Conservation (phyloP, 805 yeast species). For the Candida railenensis region DNA sequence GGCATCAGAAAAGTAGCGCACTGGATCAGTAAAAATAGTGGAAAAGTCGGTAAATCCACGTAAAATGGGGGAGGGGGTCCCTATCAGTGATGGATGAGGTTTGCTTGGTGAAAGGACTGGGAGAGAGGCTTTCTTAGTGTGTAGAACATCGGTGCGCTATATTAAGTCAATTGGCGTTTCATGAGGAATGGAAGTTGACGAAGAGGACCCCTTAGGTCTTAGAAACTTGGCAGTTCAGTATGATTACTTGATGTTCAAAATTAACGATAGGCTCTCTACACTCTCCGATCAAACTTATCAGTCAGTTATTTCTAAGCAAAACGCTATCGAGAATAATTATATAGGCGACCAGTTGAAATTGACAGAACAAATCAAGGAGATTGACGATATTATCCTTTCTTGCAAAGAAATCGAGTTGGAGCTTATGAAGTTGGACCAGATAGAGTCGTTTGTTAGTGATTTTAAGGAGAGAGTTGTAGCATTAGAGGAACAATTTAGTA, state of each 20-base stretch:
- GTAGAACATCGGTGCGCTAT: too few species aligned
- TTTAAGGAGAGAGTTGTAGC: constrained; percentile 35
- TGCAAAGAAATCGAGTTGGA: constrained; percentile 54
- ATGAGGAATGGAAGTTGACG: constrained; percentile 3
- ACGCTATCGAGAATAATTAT: constrained; percentile 21
- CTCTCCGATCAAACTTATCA: constrained; percentile 41
- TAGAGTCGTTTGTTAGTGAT: constrained; percentile 39
- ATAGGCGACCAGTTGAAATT: constrained; percentile 24
- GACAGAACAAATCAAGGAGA: constrained; percentile 38
- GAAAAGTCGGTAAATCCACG: background rate
- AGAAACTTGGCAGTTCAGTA: constrained; percentile 58
- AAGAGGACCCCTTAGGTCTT: constrained; percentile 62
- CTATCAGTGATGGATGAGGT: background rate
- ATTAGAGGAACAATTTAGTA: constrained; percentile 28
- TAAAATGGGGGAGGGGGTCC: background rate
- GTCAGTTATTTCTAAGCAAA: constrained; percentile 32
- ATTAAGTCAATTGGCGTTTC: too few species aligned
- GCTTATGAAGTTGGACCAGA: constrained; percentile 52
- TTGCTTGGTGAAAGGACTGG: too few species aligned
- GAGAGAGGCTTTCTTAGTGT: too few species aligned
- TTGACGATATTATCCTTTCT: constrained; percentile 37
- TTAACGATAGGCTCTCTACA: constrained; percentile 52
- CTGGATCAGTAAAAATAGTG: background rate
- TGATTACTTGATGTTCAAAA: constrained; percentile 64
- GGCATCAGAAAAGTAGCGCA: too few species aligned